These are phyloP conservation scores for Hydrangea macrophylla DNA, from an alignment of 148 eudicot species.

Conservation along the genomic window DNA sequence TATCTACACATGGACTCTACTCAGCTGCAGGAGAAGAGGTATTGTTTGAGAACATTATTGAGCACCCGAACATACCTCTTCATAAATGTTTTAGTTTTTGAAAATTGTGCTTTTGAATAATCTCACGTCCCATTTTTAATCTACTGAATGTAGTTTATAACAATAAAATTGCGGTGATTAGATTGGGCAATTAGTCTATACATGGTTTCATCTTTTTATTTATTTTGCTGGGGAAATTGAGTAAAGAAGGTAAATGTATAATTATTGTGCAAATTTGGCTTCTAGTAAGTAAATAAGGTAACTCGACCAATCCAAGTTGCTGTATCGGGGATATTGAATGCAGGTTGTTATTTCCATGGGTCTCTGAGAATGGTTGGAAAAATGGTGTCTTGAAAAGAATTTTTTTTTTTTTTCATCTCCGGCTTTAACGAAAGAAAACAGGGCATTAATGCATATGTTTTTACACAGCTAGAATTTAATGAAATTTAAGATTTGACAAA, in stretches of 20 bases:
- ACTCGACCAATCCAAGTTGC: neutral
- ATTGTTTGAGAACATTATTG: neutral
- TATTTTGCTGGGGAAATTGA: neutral
- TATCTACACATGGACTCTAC: constrained; percentile 14
- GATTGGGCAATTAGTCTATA: constrained; percentile 4
- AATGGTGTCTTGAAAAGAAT: no score
- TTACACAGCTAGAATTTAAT: no score
- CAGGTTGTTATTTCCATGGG: neutral
- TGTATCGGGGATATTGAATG: neutral
- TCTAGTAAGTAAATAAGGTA: neutral
- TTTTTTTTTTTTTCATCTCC: neutral
- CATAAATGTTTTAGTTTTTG: neutral
- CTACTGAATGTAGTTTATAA: neutral
- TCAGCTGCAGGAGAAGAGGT: constrained; percentile 31
- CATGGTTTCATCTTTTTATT: neutral
- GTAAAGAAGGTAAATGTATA: neutral
- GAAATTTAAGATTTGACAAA: no score
- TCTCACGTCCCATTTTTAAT: neutral
- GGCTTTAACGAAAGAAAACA: neutral
- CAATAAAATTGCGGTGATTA: neutral
- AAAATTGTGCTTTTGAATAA: no score
- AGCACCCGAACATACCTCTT: no score
- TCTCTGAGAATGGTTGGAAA: neutral
- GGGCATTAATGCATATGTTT: neutral
- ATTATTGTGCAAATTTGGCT: neutral